Base-by-base conservation (phyloP, 73 alveolate genomes). In the Paramecium sexaurelia region DNA sequence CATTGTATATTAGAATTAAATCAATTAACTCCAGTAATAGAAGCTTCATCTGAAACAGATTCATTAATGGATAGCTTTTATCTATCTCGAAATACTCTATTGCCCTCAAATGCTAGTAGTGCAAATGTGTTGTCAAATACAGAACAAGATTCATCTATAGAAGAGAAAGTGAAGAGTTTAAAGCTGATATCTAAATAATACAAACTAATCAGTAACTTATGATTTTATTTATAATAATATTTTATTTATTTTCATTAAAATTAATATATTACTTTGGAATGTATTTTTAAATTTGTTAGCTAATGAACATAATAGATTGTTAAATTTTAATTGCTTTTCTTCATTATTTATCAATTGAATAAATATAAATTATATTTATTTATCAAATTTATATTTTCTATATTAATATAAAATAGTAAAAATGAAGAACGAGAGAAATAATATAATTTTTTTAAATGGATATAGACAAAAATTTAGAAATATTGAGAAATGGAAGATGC, bases 391-490 rank as follows among this genome's bases (percentile, higher is more conserved):
- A n/a, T n/a, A n/a, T n/a, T n/a, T n/a, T n/a, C n/a, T n/a, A n/a
- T n/a, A n/a, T n/a, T n/a, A n/a, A n/a, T n/a, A n/a, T n/a, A n/a
- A n/a, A n/a, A n/a, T n/a, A n/a, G n/a, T n/a, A n/a, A n/a, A n/a
- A n/a, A n/a, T n/a, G n/a, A 51, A 51, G 15, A 26, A 66, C 24
- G 24, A 6, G 83, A 66, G 43, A 51, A 84, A 47, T 33, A 15
- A 56, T 41, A 3, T 43, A 13, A n/a, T 11, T 27, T 27, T 9
- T 39, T 39, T 17, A 88, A 69, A 57, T 89, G 84, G 95, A 94
- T 87, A 94, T 89, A 19, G 99, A 96, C 82, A 78, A 88, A 67
- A 95, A 97, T 94, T 92, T 97, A 40, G 96, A 91, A 17, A 92
- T 93, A 6, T 93, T 97, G 40, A 94, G 96, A 66, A 94, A 94